These are phyloP conservation scores for Fusarium veterinarium DNA, from an alignment of 2,329 filamentous ascomycete genomes.

Conservation along the genomic window DNA sequence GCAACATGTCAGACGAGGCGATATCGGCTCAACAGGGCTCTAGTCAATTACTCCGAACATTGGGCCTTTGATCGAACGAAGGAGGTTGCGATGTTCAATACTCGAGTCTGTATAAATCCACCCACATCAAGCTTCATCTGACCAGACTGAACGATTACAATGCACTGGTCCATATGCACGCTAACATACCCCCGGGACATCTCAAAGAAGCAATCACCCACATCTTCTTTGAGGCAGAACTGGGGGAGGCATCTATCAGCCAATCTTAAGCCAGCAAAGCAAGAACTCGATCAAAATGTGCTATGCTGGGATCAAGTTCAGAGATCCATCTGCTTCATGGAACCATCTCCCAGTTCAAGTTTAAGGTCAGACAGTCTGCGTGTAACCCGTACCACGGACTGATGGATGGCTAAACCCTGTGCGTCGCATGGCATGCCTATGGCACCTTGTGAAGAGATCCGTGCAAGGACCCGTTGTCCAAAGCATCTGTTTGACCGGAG, in stretches of 20 bases:
- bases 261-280: background rate
- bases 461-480: constrained; percentile 25
- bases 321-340: background rate
- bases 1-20: constrained; percentile 11
- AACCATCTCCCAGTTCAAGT: background rate
- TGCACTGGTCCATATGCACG: background rate
- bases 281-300: background rate
- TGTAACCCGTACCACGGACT: constrained; percentile 35
- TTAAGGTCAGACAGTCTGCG: constrained; percentile 17
- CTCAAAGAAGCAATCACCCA: background rate
- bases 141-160: background rate
- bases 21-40: constrained; percentile 2
- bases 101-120: background rate
- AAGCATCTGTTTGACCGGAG: constrained; percentile 24
- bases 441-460: constrained; percentile 26
- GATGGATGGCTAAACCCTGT: constrained; percentile 39
- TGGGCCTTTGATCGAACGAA: background rate
- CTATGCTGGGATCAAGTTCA: background rate
- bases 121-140: constrained; percentile 3
- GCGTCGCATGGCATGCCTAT: constrained; percentile 37
- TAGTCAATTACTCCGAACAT: background rate
- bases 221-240: background rate
- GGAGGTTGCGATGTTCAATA: background rate
- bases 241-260: background rate
- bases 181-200: constrained; percentile 2